Conservation (phyloP, 371 early-diverging fungal genomes). For the Sporodiniella umbellata region DNA sequence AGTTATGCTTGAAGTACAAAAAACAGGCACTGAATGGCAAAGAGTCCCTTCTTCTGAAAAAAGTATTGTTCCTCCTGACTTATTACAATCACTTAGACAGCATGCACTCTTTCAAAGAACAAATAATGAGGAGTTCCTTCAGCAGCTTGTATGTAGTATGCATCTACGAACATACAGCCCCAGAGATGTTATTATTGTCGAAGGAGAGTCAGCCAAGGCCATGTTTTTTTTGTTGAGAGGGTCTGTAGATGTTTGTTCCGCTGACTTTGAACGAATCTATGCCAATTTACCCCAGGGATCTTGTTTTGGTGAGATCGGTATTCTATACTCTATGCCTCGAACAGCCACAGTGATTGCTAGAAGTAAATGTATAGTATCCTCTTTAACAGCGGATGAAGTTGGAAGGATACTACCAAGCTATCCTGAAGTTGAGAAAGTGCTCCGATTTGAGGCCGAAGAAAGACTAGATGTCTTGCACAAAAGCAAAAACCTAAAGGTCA, state of each 20-base stretch:
- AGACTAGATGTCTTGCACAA: slow-evolving; percentile 42
- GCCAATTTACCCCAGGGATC: slow-evolving; percentile 67
- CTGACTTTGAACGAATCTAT: slow-evolving; percentile 74
- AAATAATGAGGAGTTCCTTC: slow-evolving; percentile 36
- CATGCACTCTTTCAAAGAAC: slow-evolving; percentile 48
- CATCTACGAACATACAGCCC: slow-evolving; percentile 48
- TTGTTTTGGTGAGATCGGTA: slow-evolving; percentile 84
- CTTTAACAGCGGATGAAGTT: slow-evolving; percentile 61
- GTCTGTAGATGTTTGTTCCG: slow-evolving; percentile 72
- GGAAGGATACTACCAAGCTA: slow-evolving; percentile 38
- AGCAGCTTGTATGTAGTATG: slow-evolving; percentile 38
- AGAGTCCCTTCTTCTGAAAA: no score
- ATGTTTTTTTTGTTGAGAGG: slow-evolving; percentile 88
- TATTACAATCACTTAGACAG: slow-evolving; percentile 30
- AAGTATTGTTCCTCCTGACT: slow-evolving; percentile 27
- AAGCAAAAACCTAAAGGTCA: slow-evolving; percentile 12
- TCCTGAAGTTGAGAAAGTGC: slow-evolving; percentile 54
- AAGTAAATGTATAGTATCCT: slow-evolving; percentile 66
- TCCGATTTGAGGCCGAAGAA: slow-evolving; percentile 58
- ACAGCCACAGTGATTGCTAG: slow-evolving; percentile 80
- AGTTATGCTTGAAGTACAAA: slow-evolving; percentile 17
- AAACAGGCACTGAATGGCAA: slow-evolving; percentile 3
- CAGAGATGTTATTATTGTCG: slow-evolving; percentile 64
- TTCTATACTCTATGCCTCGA: slow-evolving; percentile 74
- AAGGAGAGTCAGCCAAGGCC: slow-evolving; percentile 76